Percentiles rank a stretch among this genome's conserved stretches.
Evolutionary conservation across 192 early-diverging fungal genomes (phyloP).

Genomic region (Coemansia sp.): DNA sequence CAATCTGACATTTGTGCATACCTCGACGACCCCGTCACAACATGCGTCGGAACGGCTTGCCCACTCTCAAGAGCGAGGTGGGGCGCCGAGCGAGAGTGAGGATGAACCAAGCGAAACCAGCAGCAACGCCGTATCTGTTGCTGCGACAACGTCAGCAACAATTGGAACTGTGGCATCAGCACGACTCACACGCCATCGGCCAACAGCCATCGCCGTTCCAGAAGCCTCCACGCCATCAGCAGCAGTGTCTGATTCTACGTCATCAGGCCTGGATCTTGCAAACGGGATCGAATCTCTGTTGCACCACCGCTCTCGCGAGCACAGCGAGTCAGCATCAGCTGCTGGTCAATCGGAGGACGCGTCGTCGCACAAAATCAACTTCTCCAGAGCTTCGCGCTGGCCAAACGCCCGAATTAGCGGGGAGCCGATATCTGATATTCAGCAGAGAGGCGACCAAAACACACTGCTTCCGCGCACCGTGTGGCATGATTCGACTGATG

Average conservation of each 20-base stretch:
- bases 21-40: constrained; percentile 19
- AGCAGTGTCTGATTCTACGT: background rate
- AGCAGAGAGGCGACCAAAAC: constrained; percentile 4
- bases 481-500: constrained; percentile 52
- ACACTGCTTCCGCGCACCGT: constrained; percentile 29
- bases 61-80: constrained; percentile 4
- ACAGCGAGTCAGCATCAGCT: background rate
- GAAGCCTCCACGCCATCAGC: background rate
- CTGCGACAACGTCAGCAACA: constrained; percentile 42
- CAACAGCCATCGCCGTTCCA: background rate
- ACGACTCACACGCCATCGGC: constrained; percentile 22
- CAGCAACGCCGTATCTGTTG: constrained; percentile 22
- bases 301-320: constrained; percentile 15
- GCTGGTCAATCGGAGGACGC: background rate
- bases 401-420: constrained; percentile 1
- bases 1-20: constrained; percentile 27
- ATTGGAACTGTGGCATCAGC: constrained; percentile 33
- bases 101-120: constrained; percentile 8
- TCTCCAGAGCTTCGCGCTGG: background rate
- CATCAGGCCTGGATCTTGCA: constrained; percentile 2
- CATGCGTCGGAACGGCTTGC: constrained; percentile 26
- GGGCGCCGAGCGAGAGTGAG: constrained; percentile 13
- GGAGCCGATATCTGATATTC: background rate
- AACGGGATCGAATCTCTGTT: constrained; percentile 11
- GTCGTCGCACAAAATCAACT: background rate